phyloP scores from a whole-genome alignment of 2,329 filamentous ascomycete genomes.

The Periconia sp. region DNA sequence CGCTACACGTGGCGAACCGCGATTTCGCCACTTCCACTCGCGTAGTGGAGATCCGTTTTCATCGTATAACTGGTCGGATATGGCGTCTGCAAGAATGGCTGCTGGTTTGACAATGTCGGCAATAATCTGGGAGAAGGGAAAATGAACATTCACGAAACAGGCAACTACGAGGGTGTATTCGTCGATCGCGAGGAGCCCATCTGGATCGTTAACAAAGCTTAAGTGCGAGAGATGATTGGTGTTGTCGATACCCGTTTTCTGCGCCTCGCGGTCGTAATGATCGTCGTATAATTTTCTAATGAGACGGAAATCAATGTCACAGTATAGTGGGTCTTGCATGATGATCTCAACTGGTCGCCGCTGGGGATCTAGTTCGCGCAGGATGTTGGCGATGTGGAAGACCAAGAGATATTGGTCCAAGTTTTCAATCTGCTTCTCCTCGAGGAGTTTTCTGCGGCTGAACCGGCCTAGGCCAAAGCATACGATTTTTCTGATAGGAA shows the following conservation, averaged over 20 bases:
- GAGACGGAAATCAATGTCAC: slow-evolving; percentile 4
- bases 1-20: not conserved
- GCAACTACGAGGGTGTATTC: slow-evolving; percentile 15
- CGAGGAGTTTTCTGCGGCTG: not conserved
- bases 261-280: not conserved
- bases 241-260: not conserved
- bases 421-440: not conserved
- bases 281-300: not conserved
- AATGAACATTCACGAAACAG: slow-evolving; percentile 10
- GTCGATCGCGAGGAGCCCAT: slow-evolving; percentile 19
- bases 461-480: slow-evolving; percentile 17
- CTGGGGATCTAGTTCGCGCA: slow-evolving; percentile 5
- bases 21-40: too few species aligned
- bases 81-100: not conserved
- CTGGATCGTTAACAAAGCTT: slow-evolving; percentile 14
- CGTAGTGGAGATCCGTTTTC: not conserved
- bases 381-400: slow-evolving; percentile 11
- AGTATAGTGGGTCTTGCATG: slow-evolving; percentile 20
- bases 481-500: slow-evolving; percentile 11
- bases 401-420: slow-evolving; percentile 16
- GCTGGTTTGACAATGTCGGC: slow-evolving; percentile 10
- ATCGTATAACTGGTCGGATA: not conserved
- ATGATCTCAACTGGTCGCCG: slow-evolving; percentile 9
- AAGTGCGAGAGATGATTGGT: not conserved
- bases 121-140: slow-evolving; percentile 21